Evolutionary conservation across 2,329 filamentous ascomycete species (phyloP), one percentile per base, ranked within the genome.

Genomic region (Cytospora mali): DNA sequence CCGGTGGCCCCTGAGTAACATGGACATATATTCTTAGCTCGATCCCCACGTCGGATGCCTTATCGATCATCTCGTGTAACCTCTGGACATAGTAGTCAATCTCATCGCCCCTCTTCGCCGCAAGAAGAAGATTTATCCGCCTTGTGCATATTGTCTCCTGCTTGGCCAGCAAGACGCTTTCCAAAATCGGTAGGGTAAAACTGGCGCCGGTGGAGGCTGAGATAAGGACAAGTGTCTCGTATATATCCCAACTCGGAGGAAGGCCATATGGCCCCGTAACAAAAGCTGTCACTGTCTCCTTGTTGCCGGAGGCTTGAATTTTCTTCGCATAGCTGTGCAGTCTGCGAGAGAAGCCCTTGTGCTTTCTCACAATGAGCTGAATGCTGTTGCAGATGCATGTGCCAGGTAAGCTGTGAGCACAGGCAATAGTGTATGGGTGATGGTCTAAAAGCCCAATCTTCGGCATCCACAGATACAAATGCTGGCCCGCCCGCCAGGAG

Each of bases 151-250:
- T 78, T 2, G 73, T 73, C 1, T 62, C 66, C 4, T 56, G 27
- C 11, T 73, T 73, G 0, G 75, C 71, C 33, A 77, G 75, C 1
- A 85, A 76, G 2, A 85, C 75, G 64, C 79, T 80, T 67, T 88
- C 84, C 0, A 88, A 74, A 3, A 88, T 84, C 0, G 85, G 84
- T 6, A 88, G 72, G 1, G 82, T 85, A 61, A 85, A 88, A 4
- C 84, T 87, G 1, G 84, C 82, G n/a, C 85, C 85, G 0, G 85
- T 88, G 0, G 85, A 88, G 0, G 85, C 85, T 0, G 84, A 85
- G 49, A 88, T 82, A 4, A 88, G 75, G 5, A 88, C 74, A 50
- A 88, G 71, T 0, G 84, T 85, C 71, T 88, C 85, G 69, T 82
- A 88, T 0, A 82, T 76, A 54, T 86, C 78, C 82, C 83, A 86